A percentile compares a stretch with the other conserved stretches of the same genome.
Conservation (phyloP, 495 filamentous ascomycete species). For the Schizothecium vesticola region DNA sequence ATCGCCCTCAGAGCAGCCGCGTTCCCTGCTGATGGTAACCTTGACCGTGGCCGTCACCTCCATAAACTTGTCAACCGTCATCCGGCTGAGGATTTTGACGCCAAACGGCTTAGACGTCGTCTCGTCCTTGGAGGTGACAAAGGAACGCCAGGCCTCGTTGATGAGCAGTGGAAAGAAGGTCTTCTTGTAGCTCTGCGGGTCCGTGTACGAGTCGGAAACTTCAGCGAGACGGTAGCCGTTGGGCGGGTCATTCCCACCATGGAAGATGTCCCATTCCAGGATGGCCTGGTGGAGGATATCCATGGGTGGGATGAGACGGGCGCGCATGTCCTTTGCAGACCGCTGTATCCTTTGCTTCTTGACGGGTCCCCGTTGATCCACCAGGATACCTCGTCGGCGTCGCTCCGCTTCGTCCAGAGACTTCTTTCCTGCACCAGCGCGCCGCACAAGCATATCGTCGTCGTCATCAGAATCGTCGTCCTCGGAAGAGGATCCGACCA, state of each 20-base stretch:
- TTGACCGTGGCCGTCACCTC: slow-evolving; percentile 81
- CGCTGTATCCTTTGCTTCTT: slow-evolving; percentile 72
- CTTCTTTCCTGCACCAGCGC: slow-evolving; percentile 42
- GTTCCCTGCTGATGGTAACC: slow-evolving; percentile 61
- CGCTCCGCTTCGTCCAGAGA: slow-evolving; percentile 49
- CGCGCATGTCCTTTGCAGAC: slow-evolving; percentile 87
- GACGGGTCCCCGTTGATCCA: slow-evolving; percentile 57
- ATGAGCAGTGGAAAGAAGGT: slow-evolving; percentile 88
- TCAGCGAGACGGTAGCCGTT: slow-evolving; percentile 62
- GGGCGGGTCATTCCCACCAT: slow-evolving; percentile 77
- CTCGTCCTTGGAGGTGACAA: slow-evolving; percentile 86
- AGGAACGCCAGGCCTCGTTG: slow-evolving; percentile 92
- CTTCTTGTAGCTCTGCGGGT: slow-evolving; percentile 72
- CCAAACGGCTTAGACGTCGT: slow-evolving; percentile 69
- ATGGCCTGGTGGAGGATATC: slow-evolving; percentile 77
- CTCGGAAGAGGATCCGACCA: slow-evolving; percentile 82
- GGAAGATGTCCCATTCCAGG: slow-evolving; percentile 90
- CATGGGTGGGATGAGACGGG: slow-evolving; percentile 83
- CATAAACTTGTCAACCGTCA: slow-evolving; percentile 86
- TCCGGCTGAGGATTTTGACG: slow-evolving; percentile 75
- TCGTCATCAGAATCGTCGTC: slow-evolving; percentile 57
- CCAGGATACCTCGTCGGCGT: slow-evolving; percentile 42
- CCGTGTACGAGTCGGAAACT: slow-evolving; percentile 70
- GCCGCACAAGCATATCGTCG: slow-evolving; percentile 38
- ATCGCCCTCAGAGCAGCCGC: slow-evolving; percentile 74